These are phyloP conservation scores for Ophiosphaerella herpotricha DNA, from an alignment of 2,329 filamentous ascomycete genomes.

Conservation along the genomic window DNA sequence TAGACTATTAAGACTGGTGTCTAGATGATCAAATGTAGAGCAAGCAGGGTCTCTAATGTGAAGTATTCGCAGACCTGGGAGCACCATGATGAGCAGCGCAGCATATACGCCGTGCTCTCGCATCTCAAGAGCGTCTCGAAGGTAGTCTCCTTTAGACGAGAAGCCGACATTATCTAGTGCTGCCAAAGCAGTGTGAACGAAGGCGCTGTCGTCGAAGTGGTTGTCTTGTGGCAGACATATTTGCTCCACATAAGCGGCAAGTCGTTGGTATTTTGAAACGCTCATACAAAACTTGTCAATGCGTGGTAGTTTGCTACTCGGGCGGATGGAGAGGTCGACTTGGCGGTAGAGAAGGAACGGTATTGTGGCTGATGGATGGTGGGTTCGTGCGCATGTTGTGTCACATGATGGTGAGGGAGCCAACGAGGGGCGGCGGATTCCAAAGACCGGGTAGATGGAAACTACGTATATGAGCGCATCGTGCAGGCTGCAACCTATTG, in stretches of 20 bases:
- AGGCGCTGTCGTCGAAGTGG: conserved; percentile 14
- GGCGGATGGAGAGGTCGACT: conserved; percentile 25
- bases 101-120: conserved; percentile 35
- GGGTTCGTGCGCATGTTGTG: too few relatives aligned
- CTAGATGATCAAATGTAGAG: conserved; percentile 24
- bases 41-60: conserved; percentile 22
- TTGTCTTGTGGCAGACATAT: conserved; percentile 22
- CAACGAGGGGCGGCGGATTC: conserved; percentile 10
- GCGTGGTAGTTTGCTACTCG: conserved; percentile 21
- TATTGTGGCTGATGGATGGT: conserved; percentile 1
- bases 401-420: neutral
- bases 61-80: conserved; percentile 23
- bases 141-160: conserved; percentile 21
- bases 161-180: conserved; percentile 15
- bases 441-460: conserved; percentile 13
- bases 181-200: conserved; percentile 16
- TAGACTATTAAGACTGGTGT: conserved; percentile 21
- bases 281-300: conserved; percentile 33
- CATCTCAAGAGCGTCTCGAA: conserved; percentile 13
- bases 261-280: conserved; percentile 18
- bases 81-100: conserved; percentile 22
- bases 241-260: conserved; percentile 22
- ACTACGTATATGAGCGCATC: conserved; percentile 26
- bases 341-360: conserved; percentile 28
- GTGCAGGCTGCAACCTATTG: conserved; percentile 25